Percentiles rank a stretch among this genome's conserved stretches.
Evolutionary conservation across 2,329 filamentous ascomycete species (phyloP).

Genomic region (Pseudogymnoascus sp.): DNA sequence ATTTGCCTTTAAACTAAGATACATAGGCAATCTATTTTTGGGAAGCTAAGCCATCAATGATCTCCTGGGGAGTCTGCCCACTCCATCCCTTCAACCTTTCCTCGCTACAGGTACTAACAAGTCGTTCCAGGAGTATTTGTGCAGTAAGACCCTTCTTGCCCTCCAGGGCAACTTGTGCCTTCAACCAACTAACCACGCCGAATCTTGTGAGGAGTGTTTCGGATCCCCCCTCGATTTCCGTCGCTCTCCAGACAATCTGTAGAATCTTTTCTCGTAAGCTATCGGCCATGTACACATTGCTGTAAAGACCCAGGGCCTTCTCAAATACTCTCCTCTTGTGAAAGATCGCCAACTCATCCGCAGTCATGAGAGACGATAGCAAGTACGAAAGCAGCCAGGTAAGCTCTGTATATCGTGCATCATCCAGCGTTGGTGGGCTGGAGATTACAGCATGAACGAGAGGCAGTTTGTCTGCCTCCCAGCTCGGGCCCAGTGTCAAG

Average conservation of each 20-base stretch:
- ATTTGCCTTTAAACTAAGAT: slow-evolving; percentile 2
- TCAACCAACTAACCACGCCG: slow-evolving; percentile 67
- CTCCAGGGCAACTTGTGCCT: slow-evolving; percentile 47
- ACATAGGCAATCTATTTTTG: slow-evolving; percentile 4
- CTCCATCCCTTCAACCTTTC: slow-evolving; percentile 63
- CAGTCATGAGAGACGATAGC: slow-evolving; percentile 55
- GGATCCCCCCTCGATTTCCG: slow-evolving; percentile 61
- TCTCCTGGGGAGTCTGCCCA: slow-evolving; percentile 29
- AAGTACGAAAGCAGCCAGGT: slow-evolving; percentile 68
- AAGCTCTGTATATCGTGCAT: slow-evolving; percentile 63
- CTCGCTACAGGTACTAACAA: slow-evolving; percentile 60
- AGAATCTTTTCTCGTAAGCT: slow-evolving; percentile 53
- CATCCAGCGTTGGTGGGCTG: slow-evolving; percentile 63
- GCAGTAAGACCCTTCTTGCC: slow-evolving; percentile 43
- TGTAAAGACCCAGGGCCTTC: slow-evolving; percentile 61
- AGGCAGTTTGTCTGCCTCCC: slow-evolving; percentile 66
- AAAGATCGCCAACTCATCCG: slow-evolving; percentile 52
- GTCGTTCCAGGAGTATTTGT: slow-evolving; percentile 46
- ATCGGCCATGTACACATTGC: slow-evolving; percentile 52
- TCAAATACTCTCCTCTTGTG: slow-evolving; percentile 63
- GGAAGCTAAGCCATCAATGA: slow-evolving; percentile 6
- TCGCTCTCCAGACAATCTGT: slow-evolving; percentile 58
- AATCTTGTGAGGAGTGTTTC: slow-evolving; percentile 74
- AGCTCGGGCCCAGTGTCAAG: slow-evolving; percentile 67
- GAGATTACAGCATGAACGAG: slow-evolving; percentile 57